These are phyloP conservation scores for Aspergillus felis DNA, from an alignment of 2,329 filamentous ascomycete genomes.

Conservation along the genomic window DNA sequence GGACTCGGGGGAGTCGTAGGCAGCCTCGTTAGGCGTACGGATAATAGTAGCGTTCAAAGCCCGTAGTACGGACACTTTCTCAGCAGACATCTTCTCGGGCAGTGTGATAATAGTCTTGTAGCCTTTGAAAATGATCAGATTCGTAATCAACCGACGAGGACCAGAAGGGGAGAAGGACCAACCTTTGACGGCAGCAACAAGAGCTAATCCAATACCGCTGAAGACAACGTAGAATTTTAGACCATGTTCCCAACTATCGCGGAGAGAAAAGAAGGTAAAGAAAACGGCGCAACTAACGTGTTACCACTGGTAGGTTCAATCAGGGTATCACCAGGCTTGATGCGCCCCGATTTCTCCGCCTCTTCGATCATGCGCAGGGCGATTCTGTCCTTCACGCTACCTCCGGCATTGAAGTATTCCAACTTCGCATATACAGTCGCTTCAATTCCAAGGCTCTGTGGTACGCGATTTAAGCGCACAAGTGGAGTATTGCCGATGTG, in stretches of 20 bases:
- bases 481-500: conserved; percentile 96
- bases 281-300: conserved; percentile 51
- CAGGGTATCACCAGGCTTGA: conserved; percentile 93
- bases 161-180: not conserved
- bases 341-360: conserved; percentile 83
- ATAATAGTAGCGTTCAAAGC: conserved; percentile 97
- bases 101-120: conserved; percentile 99
- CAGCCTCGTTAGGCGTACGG: conserved; percentile 90
- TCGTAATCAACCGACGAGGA: not conserved
- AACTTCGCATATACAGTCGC: conserved; percentile 87
- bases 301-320: conserved; percentile 98
- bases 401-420: conserved; percentile 90
- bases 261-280: not conserved
- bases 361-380: conserved; percentile 96
- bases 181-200: conserved; percentile 89
- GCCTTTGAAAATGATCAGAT: conserved; percentile 36
- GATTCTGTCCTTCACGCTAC: conserved; percentile 92
- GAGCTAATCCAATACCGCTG: conserved; percentile 82
- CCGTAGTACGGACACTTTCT: conserved; percentile 93
- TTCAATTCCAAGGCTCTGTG: conserved; percentile 83
- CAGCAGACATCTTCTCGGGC: conserved; percentile 98
- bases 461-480: conserved; percentile 87
- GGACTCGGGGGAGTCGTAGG: conserved; percentile 89
- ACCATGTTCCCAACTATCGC: not conserved
- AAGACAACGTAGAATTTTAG: not conserved